Percentiles rank a stretch among this genome's conserved stretches.
These are phyloP conservation scores for Letharia lupina DNA, from an alignment of 495 filamentous ascomycete species.

Conservation along the genomic window DNA sequence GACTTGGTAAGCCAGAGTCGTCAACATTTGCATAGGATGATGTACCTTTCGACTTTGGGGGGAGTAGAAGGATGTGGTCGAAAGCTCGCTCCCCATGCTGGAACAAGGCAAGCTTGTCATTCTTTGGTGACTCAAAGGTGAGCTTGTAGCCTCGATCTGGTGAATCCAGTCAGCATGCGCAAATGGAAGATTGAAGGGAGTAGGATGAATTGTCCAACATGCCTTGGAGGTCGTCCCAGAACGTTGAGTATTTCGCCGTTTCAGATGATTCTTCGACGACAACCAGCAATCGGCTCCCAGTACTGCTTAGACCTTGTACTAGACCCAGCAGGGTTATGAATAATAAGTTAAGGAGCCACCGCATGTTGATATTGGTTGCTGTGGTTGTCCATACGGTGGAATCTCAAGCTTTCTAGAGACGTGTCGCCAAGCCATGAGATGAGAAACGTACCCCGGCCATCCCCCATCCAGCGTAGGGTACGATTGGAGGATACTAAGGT, in stretches of 20 bases:
- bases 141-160: slow-evolving; percentile 75
- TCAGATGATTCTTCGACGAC: slow-evolving; percentile 76
- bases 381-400: slow-evolving; percentile 2
- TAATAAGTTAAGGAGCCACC: slow-evolving; percentile 63
- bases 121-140: slow-evolving; percentile 78
- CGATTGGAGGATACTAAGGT: too few relatives aligned
- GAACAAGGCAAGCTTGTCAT: slow-evolving; percentile 73
- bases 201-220: slow-evolving; percentile 18
- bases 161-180: slow-evolving; percentile 17
- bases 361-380: slow-evolving; percentile 47
- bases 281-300: slow-evolving; percentile 74
- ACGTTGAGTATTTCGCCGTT: slow-evolving; percentile 69
- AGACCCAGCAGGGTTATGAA: slow-evolving; percentile 53
- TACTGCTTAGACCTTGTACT: slow-evolving; percentile 69
- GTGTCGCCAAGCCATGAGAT: slow-evolving; percentile 18
- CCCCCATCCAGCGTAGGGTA: too few relatives aligned
- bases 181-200: slow-evolving; percentile 1
- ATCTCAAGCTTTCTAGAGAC: slow-evolving; percentile 17
- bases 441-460: too few relatives aligned
- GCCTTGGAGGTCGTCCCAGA: slow-evolving; percentile 79
- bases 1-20: slow-evolving; percentile 29
- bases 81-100: slow-evolving; percentile 77
- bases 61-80: slow-evolving; percentile 84
- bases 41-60: slow-evolving; percentile 80
- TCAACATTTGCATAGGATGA: slow-evolving; percentile 7